Evolutionary conservation across 2,329 filamentous ascomycete species (phyloP).

Genomic region (Seiridium cupressi): DNA sequence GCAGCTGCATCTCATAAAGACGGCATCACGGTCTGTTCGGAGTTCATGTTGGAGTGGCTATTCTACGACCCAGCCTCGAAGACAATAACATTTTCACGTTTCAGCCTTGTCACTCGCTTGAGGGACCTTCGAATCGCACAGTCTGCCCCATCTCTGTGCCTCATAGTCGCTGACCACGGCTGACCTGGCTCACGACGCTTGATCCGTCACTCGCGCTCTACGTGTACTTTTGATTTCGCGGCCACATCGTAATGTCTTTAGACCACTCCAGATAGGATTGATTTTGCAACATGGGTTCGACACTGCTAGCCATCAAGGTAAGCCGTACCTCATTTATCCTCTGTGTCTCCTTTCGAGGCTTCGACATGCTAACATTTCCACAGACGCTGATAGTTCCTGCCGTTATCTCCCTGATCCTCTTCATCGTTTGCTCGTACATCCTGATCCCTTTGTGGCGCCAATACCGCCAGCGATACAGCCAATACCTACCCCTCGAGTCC

Average conservation of each 20-base stretch:
- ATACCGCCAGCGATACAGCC: constrained; percentile 68
- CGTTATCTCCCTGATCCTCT: constrained; percentile 67
- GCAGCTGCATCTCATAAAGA: not conserved
- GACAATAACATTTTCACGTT: too few relatives aligned
- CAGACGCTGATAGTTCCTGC: constrained; percentile 72
- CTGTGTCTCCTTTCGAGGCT: not conserved
- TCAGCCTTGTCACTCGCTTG: too few relatives aligned
- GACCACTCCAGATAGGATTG: not conserved
- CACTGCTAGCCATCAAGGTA: constrained; percentile 34
- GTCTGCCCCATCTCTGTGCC: too few relatives aligned
- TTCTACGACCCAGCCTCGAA: too few relatives aligned
- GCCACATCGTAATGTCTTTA: constrained; percentile 2
- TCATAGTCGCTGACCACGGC: too few relatives aligned
- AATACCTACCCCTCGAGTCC: constrained; percentile 69
- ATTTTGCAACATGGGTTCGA: constrained; percentile 27
- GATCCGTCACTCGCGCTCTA: not conserved
- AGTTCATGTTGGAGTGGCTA: too few relatives aligned
- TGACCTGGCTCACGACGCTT: not conserved
- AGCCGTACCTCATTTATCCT: not conserved
- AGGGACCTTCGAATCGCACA: too few relatives aligned
- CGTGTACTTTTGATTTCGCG: not conserved
- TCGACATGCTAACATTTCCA: not conserved
- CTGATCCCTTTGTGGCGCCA: constrained; percentile 67
- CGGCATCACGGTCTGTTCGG: not conserved
- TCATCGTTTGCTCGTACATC: constrained; percentile 63